Evolutionary conservation across 2,329 filamentous ascomycete species (phyloP), one percentile per base, ranked within the genome.

Genomic region (Xylaria multiplex): DNA sequence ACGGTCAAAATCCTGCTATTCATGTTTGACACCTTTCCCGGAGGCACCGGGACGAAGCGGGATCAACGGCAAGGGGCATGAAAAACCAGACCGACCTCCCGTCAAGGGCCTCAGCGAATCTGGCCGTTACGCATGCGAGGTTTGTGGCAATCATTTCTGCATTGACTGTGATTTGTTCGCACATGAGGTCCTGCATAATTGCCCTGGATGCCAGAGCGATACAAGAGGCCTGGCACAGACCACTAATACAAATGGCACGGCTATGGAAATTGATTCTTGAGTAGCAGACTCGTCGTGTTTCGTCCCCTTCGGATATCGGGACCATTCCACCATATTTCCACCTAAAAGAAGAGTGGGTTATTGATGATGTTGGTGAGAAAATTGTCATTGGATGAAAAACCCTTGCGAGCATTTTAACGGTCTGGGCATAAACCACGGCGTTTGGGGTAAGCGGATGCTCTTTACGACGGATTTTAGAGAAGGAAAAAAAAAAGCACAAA

Each of bases 91-190:
- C 46, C 68, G 59, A 55, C 59, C 65, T 16, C 54, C 72, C 6
- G 72, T 78, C 63, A 91, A 88, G 74, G 90, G 91, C 1, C 90
- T 94, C 49, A 95, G 92, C 77, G 93, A 96, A 81, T 96, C 91
- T 75, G 90, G 91, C 54, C 84, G 96, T 58, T 99, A 99, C 77
- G 92, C 92, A 65, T 99, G 96, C 77, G 87, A 91, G 71, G 89
- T 90, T n/a, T 99, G 96, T 79, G 81, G 86, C 2, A 90, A 92
- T 66, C 95, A 98, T 80, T 99, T 98, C 77, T 99, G 96, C 82
- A 96, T 99, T 70, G 96, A 99, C 78, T 99, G 96, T 78, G 96
- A 99, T 78, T 89, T 97, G 27, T 97, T 96, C 80, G 91, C 93
- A 27, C 96, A 99, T 77, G 93, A 97, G 80, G 88, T 96, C 13